phyloP scores from a whole-genome alignment of 345 rosid genomes.

The Aurinia saxatilis region DNA sequence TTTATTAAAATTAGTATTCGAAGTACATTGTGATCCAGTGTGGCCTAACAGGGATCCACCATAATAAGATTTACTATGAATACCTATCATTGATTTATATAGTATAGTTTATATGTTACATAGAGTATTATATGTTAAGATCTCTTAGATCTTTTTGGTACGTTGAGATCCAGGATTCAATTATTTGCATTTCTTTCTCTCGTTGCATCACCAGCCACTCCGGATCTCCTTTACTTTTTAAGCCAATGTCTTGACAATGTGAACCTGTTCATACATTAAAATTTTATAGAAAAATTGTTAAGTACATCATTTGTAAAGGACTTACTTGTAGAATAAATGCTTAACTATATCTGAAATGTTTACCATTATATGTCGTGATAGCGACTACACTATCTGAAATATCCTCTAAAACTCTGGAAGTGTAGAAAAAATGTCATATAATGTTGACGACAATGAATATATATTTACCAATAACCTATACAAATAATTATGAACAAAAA shows the following conservation, averaged over 20 bases:
- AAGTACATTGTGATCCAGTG: no score
- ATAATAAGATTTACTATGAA: no score
- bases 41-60: no score
- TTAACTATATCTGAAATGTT: neutral
- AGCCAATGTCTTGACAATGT: conserved; percentile 31
- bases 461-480: neutral
- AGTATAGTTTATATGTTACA: neutral
- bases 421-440: neutral
- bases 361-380: conserved; percentile 25
- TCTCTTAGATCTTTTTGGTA: conserved; percentile 18
- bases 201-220: conserved; percentile 36
- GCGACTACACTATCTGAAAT: conserved; percentile 39
- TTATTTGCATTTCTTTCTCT: conserved; percentile 28
- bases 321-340: neutral
- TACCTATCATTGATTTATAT: no score
- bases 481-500: neutral
- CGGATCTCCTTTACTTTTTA: conserved; percentile 26
- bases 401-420: conserved; percentile 36
- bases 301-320: neutral
- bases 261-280: conserved; percentile 27
- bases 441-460: neutral
- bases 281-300: neutral
- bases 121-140: neutral
- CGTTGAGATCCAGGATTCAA: conserved; percentile 34
- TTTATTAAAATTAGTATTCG: no score